These are phyloP conservation scores for Leccinum insolens DNA, from an alignment of 1,284 basidiomycete genomes.

Conservation along the genomic window DNA sequence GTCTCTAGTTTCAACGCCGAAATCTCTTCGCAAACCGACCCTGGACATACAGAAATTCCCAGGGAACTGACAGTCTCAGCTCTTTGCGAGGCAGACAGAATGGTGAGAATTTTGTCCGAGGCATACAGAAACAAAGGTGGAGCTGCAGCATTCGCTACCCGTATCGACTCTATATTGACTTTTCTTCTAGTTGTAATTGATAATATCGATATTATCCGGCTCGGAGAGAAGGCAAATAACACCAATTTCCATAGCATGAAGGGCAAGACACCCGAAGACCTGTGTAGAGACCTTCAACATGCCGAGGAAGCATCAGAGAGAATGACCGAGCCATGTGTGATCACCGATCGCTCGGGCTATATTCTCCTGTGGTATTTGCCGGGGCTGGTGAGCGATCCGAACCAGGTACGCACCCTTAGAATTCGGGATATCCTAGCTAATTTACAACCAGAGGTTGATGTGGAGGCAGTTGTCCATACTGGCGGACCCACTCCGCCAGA, in stretches of 20 bases:
- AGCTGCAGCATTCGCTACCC: background rate
- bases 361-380: background rate
- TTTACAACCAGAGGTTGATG: too few species aligned
- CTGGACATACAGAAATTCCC: background rate
- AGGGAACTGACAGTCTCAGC: background rate
- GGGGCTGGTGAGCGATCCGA: too few species aligned
- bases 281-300: background rate
- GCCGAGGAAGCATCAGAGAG: background rate
- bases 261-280: background rate
- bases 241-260: background rate
- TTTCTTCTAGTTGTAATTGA: background rate
- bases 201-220: background rate
- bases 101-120: background rate
- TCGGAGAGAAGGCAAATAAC: background rate
- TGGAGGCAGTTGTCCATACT: too few species aligned
- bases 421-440: too few species aligned
- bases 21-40: background rate
- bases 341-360: background rate
- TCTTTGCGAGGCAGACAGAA: background rate
- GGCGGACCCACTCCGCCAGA: too few species aligned
- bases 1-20: background rate
- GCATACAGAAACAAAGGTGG: background rate
- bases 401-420: too few species aligned
- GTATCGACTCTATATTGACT: background rate
- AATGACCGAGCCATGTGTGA: background rate